Evolutionary conservation across 2,329 filamentous ascomycete genomes (phyloP).

Genomic region (Westerdykella ornata): DNA sequence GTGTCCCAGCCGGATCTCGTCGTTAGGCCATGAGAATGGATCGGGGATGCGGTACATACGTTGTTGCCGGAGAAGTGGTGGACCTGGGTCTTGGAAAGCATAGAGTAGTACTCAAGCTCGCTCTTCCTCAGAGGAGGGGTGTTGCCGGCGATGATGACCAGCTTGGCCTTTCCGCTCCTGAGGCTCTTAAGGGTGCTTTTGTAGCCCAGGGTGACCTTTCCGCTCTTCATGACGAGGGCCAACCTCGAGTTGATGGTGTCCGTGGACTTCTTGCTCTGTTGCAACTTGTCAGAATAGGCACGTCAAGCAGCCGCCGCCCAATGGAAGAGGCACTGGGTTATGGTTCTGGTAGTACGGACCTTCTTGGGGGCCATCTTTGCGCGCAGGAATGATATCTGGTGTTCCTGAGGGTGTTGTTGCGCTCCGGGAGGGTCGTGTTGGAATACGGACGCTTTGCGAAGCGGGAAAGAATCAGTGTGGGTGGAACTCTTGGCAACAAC

Average conservation of each 20-base stretch:
- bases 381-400: slow-evolving; percentile 27
- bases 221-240: slow-evolving; percentile 62
- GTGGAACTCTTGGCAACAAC: too few relatives aligned
- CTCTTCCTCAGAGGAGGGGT: slow-evolving; percentile 96
- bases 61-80: slow-evolving; percentile 99
- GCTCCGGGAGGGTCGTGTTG: slow-evolving; percentile 25
- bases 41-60: slow-evolving; percentile 58
- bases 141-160: slow-evolving; percentile 93
- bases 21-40: slow-evolving; percentile 36
- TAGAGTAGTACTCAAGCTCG: slow-evolving; percentile 72
- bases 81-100: slow-evolving; percentile 67
- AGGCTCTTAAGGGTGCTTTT: slow-evolving; percentile 83
- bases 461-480: too few relatives aligned
- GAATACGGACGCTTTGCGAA: background rate
- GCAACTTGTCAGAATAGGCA: background rate
- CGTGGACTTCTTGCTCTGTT: slow-evolving; percentile 67
- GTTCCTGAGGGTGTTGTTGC: slow-evolving; percentile 29
- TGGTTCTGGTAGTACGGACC: slow-evolving; percentile 15
- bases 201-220: slow-evolving; percentile 84
- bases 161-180: slow-evolving; percentile 95
- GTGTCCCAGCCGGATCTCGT: slow-evolving; percentile 27
- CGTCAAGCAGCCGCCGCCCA: background rate
- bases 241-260: slow-evolving; percentile 66
- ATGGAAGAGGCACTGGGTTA: too few relatives aligned
- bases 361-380: slow-evolving; percentile 67